Evolutionary conservation across 371 early-diverging fungal genomes (phyloP).

Genomic region (Lichtheimia ramosa): DNA sequence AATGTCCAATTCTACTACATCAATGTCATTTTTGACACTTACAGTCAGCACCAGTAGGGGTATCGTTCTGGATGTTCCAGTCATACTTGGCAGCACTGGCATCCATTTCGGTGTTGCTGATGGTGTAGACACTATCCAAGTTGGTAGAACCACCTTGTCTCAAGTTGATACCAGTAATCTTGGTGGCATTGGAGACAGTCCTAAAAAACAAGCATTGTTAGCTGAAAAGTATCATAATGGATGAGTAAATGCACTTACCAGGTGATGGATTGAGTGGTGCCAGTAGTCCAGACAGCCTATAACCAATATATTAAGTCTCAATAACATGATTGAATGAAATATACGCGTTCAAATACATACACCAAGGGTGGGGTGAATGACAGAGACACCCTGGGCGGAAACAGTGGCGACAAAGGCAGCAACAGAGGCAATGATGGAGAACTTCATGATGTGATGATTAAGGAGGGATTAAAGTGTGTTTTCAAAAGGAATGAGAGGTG

Average conservation of each 20-base stretch:
- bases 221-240: background rate
- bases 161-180: conserved; percentile 26
- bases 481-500: too few species aligned
- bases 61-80: conserved; percentile 31
- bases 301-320: background rate
- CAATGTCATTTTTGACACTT: conserved; percentile 8
- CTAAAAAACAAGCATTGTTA: background rate
- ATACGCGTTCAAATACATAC: background rate
- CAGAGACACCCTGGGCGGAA: conserved; percentile 10
- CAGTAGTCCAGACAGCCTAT: conserved; percentile 31
- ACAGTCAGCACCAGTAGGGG: conserved; percentile 29
- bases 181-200: conserved; percentile 5
- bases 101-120: conserved; percentile 8
- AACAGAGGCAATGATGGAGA: conserved; percentile 11
- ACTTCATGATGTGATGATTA: conserved; percentile 6
- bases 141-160: conserved; percentile 28
- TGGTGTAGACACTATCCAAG: conserved; percentile 17
- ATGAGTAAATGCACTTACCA: conserved; percentile 20
- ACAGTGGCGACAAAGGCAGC: conserved; percentile 9
- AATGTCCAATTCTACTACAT: background rate
- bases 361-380: conserved; percentile 5
- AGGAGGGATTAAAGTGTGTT: background rate
- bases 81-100: conserved; percentile 13
- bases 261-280: conserved; percentile 21
- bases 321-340: background rate